Evolutionary conservation across 345 rosid species (phyloP).

Genomic region (Hypericum perforatum): DNA sequence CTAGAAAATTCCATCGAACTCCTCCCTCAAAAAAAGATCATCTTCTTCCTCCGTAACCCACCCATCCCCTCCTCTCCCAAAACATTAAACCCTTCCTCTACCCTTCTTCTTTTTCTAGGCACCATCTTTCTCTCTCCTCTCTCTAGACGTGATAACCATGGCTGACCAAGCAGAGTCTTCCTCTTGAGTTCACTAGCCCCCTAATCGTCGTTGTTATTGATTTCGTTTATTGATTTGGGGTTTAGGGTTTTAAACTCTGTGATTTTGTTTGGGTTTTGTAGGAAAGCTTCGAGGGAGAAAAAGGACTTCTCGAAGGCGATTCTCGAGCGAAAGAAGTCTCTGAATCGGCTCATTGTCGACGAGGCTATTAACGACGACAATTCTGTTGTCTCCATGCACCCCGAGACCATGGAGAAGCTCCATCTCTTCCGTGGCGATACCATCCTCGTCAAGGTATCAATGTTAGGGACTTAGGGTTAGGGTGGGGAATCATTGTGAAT

Average conservation of each 20-base stretch:
- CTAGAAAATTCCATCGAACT: too few species aligned
- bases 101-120: too few species aligned
- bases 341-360: conserved; percentile 12
- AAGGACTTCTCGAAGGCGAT: conserved; percentile 15
- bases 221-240: not conserved
- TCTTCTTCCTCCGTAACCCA: too few species aligned
- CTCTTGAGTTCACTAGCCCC: conserved; percentile 38
- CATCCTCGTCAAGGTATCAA: conserved; percentile 12
- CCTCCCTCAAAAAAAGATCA: too few species aligned
- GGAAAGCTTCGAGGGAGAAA: conserved; percentile 7
- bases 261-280: not conserved
- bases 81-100: too few species aligned
- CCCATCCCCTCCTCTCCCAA: too few species aligned
- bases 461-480: too few species aligned
- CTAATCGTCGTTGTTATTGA: not conserved
- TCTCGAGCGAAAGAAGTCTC: conserved; percentile 14
- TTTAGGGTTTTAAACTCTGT: not conserved
- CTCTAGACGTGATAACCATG: conserved; percentile 13
- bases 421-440: conserved; percentile 11
- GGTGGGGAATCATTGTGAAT: too few species aligned
- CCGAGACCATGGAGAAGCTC: conserved; percentile 18
- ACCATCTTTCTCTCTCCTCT: too few species aligned
- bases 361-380: conserved; percentile 17
- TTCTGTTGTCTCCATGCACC: conserved; percentile 12
- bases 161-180: conserved; percentile 38